These are phyloP conservation scores for Aspergillus leporis DNA, from an alignment of 495 filamentous ascomycete species.

Conservation along the genomic window DNA sequence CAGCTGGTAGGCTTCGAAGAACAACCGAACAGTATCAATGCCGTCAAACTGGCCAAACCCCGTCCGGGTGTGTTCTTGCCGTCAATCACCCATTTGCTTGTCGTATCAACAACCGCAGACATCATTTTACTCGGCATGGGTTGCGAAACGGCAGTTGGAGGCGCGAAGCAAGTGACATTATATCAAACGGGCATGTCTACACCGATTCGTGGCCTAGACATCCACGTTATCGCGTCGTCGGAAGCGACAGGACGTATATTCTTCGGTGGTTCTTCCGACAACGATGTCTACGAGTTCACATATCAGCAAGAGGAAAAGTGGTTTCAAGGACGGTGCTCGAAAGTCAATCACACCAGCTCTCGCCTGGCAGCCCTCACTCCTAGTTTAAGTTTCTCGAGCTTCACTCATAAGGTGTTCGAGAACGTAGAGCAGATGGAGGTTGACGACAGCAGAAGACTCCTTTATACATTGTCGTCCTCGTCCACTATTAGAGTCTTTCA, in stretches of 20 bases:
- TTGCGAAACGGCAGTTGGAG: conserved; percentile 57
- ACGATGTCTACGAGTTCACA: conserved; percentile 86
- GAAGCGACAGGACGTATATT: conserved; percentile 82
- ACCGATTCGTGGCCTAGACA: conserved; percentile 66
- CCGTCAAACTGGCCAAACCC: conserved; percentile 79
- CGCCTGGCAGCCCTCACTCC: conserved; percentile 72
- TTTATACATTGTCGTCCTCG: conserved; percentile 85
- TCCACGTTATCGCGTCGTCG: conserved; percentile 76
- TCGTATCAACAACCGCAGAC: conserved; percentile 81
- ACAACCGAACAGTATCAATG: conserved; percentile 78
- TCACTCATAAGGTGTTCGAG: conserved; percentile 56
- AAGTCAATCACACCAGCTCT: conserved; percentile 82
- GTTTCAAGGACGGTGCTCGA: conserved; percentile 81
- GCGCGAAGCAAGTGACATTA: conserved; percentile 67
- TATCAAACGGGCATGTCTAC: conserved; percentile 84
- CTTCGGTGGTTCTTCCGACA: conserved; percentile 76
- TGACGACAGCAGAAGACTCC: conserved; percentile 81
- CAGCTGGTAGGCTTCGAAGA: conserved; percentile 93
- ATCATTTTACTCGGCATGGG: conserved; percentile 81
- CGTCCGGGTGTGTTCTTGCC: conserved; percentile 79
- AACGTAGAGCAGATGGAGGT: conserved; percentile 73
- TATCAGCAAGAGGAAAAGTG: conserved; percentile 97
- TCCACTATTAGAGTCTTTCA: conserved; percentile 88
- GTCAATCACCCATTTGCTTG: conserved; percentile 79
- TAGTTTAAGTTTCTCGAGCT: conserved; percentile 51